phyloP scores from a whole-genome alignment of 768 basidiomycete species.

The Leccinum uliginosum region DNA sequence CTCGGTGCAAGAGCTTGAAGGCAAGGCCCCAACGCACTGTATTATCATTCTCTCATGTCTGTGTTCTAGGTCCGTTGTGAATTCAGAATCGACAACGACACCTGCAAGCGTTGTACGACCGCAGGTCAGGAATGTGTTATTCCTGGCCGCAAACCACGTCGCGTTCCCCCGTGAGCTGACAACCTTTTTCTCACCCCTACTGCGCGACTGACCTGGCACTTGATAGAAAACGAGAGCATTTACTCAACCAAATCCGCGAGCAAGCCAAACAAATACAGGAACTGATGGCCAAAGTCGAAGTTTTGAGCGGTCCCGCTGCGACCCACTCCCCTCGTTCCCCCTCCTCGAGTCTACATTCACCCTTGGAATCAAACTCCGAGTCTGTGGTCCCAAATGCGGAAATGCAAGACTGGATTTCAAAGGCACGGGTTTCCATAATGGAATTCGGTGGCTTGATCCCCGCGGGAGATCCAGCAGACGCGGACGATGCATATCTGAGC shows the following conservation, averaged over 20 bases:
- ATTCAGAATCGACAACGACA: constrained; percentile 65
- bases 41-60: neutral
- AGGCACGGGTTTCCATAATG: constrained; percentile 63
- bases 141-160: constrained; percentile 80
- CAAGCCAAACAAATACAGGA: constrained; percentile 71
- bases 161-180: constrained; percentile 65
- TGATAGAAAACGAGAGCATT: constrained; percentile 70
- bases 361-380: constrained; percentile 24
- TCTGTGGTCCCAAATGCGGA: constrained; percentile 43
- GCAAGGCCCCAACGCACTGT: constrained; percentile 20
- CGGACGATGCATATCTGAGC: constrained; percentile 33
- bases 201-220: neutral
- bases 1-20: constrained; percentile 61
- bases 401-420: constrained; percentile 73
- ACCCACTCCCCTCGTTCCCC: constrained; percentile 35
- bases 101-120: constrained; percentile 69
- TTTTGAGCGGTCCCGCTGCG: constrained; percentile 31
- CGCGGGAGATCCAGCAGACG: constrained; percentile 54
- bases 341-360: constrained; percentile 24
- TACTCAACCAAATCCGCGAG: constrained; percentile 71
- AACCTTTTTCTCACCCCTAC: neutral
- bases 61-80: constrained; percentile 66
- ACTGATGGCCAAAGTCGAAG: constrained; percentile 66
- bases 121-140: constrained; percentile 72
- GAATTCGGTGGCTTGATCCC: constrained; percentile 67